These are phyloP conservation scores for Saccharomyces pastorianus DNA, from an alignment of 1,139 yeast species.

Conservation along the genomic window DNA sequence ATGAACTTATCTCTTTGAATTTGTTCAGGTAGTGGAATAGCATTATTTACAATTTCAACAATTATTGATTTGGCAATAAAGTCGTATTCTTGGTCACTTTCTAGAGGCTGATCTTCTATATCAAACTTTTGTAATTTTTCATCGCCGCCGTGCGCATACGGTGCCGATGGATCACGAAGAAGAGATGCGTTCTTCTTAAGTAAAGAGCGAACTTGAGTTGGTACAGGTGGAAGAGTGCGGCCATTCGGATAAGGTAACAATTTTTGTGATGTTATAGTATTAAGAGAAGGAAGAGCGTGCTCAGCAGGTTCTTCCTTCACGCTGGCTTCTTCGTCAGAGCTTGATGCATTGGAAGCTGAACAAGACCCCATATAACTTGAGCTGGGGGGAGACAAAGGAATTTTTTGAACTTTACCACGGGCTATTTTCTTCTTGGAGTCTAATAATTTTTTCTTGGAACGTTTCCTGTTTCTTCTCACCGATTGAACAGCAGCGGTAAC, in stretches of 20 bases:
- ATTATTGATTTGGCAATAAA: slow-evolving; percentile 21
- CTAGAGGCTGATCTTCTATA: background rate
- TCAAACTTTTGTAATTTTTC: background rate
- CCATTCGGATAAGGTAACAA: background rate
- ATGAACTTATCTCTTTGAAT: slow-evolving; percentile 12
- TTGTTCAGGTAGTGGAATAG: slow-evolving; percentile 22
- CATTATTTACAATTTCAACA: slow-evolving; percentile 21
- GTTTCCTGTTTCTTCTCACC: slow-evolving; percentile 57
- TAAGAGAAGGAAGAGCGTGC: background rate
- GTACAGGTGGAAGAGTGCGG: background rate
- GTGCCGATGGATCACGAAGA: background rate
- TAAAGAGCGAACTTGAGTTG: background rate
- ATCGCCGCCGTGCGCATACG: background rate
- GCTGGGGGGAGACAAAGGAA: slow-evolving; percentile 6
- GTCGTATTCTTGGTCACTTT: slow-evolving; percentile 12
- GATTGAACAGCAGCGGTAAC: slow-evolving; percentile 90
- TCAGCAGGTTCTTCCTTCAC: background rate
- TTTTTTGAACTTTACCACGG: background rate
- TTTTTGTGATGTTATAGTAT: background rate
- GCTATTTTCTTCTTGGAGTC: background rate
- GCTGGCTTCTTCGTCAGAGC: background rate
- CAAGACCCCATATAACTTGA: slow-evolving; percentile 7
- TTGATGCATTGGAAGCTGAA: background rate
- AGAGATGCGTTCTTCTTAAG: background rate
- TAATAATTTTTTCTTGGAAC: slow-evolving; percentile 34